These are phyloP conservation scores for Rhodosporidiobolus odoratus DNA, from an alignment of 768 basidiomycete genomes.

Conservation along the genomic window DNA sequence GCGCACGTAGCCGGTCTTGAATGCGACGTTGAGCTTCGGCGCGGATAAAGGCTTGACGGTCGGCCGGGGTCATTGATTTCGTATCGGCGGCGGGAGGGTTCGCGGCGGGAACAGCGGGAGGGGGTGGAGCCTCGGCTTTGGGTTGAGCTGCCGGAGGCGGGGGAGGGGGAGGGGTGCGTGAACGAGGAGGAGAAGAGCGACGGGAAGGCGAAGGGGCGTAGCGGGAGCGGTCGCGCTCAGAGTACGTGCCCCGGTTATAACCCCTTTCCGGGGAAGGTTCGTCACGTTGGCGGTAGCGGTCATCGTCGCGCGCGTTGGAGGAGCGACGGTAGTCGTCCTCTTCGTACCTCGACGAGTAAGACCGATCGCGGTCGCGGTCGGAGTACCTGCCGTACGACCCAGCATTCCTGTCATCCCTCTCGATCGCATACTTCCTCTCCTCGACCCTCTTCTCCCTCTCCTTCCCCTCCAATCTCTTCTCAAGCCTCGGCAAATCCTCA, in stretches of 20 bases:
- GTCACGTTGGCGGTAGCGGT: not conserved
- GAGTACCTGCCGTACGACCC: constrained; percentile 47
- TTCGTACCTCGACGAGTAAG: constrained; percentile 4
- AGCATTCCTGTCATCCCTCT: constrained; percentile 78
- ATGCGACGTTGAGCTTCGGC: constrained; percentile 76
- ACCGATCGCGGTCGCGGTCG: constrained; percentile 48
- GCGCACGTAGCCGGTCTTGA: constrained; percentile 73
- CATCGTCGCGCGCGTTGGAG: not conserved
- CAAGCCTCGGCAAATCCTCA: constrained; percentile 83
- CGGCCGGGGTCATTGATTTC: constrained; percentile 77
- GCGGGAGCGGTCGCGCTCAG: constrained; percentile 45
- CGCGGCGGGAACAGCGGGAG: constrained; percentile 48
- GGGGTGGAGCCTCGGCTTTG: constrained; percentile 47
- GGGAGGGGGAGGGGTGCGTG: constrained; percentile 38
- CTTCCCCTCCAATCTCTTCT: constrained; percentile 70
- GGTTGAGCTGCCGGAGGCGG: constrained; percentile 26
- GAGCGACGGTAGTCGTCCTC: constrained; percentile 33
- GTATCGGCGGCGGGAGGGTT: constrained; percentile 47
- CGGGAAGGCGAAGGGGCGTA: constrained; percentile 52
- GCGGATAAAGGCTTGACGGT: constrained; percentile 69
- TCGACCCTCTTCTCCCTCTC: constrained; percentile 73
- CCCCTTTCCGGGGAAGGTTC: constrained; percentile 30
- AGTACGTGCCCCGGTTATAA: constrained; percentile 37
- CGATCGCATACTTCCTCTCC: constrained; percentile 68
- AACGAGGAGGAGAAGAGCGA: constrained; percentile 43